phyloP scores from a whole-genome alignment of 768 basidiomycete species.

The Pulveroboletus sp. region DNA sequence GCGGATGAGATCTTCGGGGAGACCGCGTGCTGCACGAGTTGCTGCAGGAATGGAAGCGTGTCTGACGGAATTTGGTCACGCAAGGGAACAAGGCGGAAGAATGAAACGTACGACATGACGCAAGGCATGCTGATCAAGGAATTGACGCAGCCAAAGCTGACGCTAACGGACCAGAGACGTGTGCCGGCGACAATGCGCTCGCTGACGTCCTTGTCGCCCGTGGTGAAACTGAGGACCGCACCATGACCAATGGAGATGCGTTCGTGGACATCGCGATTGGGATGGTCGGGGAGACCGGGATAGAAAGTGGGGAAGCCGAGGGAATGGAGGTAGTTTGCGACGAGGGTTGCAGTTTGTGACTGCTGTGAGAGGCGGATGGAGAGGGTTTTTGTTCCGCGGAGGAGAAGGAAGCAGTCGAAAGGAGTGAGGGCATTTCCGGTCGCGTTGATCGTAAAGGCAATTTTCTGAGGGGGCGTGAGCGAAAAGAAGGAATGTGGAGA shows the following conservation, averaged over 20 bases:
- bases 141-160: constrained; percentile 98
- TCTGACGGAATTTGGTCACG: constrained; percentile 29
- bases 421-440: constrained; percentile 93
- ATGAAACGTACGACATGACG: constrained; percentile 88
- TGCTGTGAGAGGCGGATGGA: constrained; percentile 96
- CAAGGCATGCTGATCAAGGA: constrained; percentile 99
- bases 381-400: constrained; percentile 94
- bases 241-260: constrained; percentile 89
- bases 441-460: constrained; percentile 89
- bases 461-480: constrained; percentile 47
- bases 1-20: constrained; percentile 98
- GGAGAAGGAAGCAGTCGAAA: constrained; percentile 93
- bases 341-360: constrained; percentile 73
- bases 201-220: constrained; percentile 84
- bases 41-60: constrained; percentile 98
- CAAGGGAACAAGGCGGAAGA: not conserved
- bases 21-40: constrained; percentile 89
- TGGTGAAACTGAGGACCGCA: constrained; percentile 92
- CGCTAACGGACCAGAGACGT: constrained; percentile 94
- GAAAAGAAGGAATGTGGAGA: not conserved
- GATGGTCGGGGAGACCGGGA: constrained; percentile 82
- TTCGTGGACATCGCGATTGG: constrained; percentile 82
- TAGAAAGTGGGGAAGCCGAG: constrained; percentile 92
- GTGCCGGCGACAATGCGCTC: constrained; percentile 92
- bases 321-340: constrained; percentile 78